Conservation (phyloP, 1,284 basidiomycete genomes). For the Ustilago vetiveriae region DNA sequence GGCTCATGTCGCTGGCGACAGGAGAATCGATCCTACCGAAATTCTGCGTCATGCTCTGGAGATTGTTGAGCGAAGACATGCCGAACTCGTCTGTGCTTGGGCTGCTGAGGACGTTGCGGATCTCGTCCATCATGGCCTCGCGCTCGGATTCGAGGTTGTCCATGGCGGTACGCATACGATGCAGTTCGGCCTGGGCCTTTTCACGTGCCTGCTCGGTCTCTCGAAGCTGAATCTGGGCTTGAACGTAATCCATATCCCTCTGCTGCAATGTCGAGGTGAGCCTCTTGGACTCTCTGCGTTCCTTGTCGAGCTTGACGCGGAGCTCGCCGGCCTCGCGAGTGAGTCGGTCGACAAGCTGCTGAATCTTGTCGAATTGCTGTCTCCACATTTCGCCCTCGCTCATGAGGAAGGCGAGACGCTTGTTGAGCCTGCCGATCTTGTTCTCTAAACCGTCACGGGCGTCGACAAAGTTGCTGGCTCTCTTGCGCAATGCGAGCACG, state of each 20-base stretch:
- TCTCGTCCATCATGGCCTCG: conserved; percentile 65
- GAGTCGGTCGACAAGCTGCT: conserved; percentile 84
- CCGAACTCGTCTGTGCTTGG: conserved; percentile 41
- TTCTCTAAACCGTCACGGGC: conserved; percentile 76
- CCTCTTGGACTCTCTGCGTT: conserved; percentile 83
- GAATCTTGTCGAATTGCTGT: conserved; percentile 88
- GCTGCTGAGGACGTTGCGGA: conserved; percentile 53
- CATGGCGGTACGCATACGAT: conserved; percentile 57
- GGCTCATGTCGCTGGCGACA: conserved; percentile 36
- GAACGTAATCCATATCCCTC: conserved; percentile 57
- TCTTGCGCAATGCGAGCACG: conserved; percentile 70
- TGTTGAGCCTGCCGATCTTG: conserved; percentile 72
- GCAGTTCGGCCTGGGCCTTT: conserved; percentile 53
- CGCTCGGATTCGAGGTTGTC: conserved; percentile 56
- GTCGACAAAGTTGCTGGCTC: conserved; percentile 89
- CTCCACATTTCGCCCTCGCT: conserved; percentile 87
- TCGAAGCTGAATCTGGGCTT: conserved; percentile 54
- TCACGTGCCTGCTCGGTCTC: conserved; percentile 62
- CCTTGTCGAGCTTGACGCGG: conserved; percentile 82
- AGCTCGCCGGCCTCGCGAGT: conserved; percentile 81
- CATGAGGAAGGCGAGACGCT: conserved; percentile 88
- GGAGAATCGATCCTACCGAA: conserved; percentile 32
- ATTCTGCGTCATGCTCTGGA: conserved; percentile 39
- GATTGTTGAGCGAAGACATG: conserved; percentile 45
- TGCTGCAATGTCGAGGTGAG: conserved; percentile 70